Evolutionary conservation across 2,329 filamentous ascomycete genomes (phyloP).

Genomic region (Waltergamsia citrina): DNA sequence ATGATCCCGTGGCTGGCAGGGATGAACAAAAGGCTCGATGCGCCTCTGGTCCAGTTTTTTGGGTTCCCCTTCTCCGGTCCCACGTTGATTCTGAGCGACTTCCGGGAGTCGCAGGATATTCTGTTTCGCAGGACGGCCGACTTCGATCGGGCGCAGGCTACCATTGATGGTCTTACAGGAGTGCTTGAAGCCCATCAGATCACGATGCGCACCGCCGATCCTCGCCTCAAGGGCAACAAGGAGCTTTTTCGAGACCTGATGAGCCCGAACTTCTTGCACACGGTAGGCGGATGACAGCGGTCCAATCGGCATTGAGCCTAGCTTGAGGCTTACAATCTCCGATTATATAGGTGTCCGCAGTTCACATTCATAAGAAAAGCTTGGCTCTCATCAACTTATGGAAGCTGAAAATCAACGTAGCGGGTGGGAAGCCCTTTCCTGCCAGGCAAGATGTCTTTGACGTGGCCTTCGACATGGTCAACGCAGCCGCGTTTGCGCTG

Average conservation of each 20-base stretch:
- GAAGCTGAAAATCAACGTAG: constrained; percentile 19
- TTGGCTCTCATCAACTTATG: constrained; percentile 21
- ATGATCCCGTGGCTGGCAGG: too few relatives aligned
- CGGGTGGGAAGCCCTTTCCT: constrained; percentile 13
- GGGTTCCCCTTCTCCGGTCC: too few relatives aligned
- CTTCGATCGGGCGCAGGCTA: constrained; percentile 30
- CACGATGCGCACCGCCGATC: too few relatives aligned
- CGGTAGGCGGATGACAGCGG: too few relatives aligned
- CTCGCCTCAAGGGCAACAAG: constrained; percentile 18
- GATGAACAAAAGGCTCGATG: too few relatives aligned
- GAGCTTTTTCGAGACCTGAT: constrained; percentile 27
- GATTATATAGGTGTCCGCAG: too few relatives aligned
- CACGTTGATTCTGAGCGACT: too few relatives aligned
- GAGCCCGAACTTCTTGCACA: constrained; percentile 22
- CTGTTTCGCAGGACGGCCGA: too few relatives aligned
- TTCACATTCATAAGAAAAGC: constrained; percentile 20
- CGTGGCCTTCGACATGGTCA: constrained; percentile 19
- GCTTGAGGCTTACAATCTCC: too few relatives aligned
- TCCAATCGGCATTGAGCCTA: too few relatives aligned
- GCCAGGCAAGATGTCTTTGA: constrained; percentile 20
- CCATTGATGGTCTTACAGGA: constrained; percentile 20
- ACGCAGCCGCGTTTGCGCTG: constrained; percentile 21
- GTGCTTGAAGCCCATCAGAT: constrained; percentile 22
- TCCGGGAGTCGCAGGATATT: too few relatives aligned
- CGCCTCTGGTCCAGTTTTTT: too few relatives aligned